Conservation (phyloP, 768 basidiomycete genomes). For the Coprinopsis marcescibilis region DNA sequence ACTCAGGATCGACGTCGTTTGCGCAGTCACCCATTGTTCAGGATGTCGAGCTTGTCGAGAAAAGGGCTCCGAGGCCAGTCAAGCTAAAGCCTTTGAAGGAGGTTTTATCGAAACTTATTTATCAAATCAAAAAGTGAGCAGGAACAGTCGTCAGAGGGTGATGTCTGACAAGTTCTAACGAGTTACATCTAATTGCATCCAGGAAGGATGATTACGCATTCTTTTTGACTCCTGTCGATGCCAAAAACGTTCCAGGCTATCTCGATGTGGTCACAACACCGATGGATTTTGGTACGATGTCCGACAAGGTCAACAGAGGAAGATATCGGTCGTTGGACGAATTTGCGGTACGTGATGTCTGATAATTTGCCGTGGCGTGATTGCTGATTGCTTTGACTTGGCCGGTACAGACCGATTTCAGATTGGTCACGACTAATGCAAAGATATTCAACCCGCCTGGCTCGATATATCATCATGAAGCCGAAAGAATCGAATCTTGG, state of each 20-base stretch:
- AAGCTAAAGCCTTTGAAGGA: conserved; percentile 80
- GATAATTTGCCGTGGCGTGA: conserved; percentile 11
- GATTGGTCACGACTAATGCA: conserved; percentile 67
- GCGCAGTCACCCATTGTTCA: conserved; percentile 16
- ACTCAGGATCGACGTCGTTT: conserved; percentile 20
- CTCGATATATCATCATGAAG: conserved; percentile 69
- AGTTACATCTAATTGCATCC: conserved; percentile 3
- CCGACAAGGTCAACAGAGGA: conserved; percentile 67
- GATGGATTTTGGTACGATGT: conserved; percentile 91
- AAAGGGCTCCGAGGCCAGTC: conserved; percentile 47
- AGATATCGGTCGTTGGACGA: conserved; percentile 78
- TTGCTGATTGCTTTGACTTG: background rate
- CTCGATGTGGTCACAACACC: conserved; percentile 69
- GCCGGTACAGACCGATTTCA: conserved; percentile 47
- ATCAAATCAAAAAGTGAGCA: conserved; percentile 71
- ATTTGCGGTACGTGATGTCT: conserved; percentile 69
- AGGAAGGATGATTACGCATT: conserved; percentile 88
- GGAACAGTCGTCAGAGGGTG: background rate
- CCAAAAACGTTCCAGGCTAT: conserved; percentile 54
- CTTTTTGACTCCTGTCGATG: conserved; percentile 66
- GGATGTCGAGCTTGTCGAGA: conserved; percentile 30
- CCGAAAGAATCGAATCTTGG: conserved; percentile 64
- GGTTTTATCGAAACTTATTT: conserved; percentile 59
- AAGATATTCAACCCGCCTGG: conserved; percentile 73
- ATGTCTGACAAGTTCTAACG: background rate